phyloP scores from a whole-genome alignment of 352 stramenopile genomes.

The Pythium phragmiticola region DNA sequence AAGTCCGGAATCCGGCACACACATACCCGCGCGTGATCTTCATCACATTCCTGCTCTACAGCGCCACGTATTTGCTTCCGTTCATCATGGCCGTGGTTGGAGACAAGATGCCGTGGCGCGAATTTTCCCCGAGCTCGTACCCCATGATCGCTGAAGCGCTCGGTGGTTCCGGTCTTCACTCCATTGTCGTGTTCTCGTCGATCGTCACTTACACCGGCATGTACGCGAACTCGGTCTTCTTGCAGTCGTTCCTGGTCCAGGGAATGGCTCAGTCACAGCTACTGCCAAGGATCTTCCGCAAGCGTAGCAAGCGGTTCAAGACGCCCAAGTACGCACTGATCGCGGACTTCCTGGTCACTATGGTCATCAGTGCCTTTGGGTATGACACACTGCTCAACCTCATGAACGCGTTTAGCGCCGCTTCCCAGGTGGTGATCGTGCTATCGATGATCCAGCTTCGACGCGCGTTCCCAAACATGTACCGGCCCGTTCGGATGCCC shows the following conservation, averaged over 20 bases:
- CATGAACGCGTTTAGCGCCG: slow-evolving; percentile 77
- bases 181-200: no score
- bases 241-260: slow-evolving; percentile 74
- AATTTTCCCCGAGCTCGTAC: no score
- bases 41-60: slow-evolving; percentile 52
- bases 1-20: slow-evolving; percentile 63
- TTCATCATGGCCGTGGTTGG: slow-evolving; percentile 4
- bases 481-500: slow-evolving; percentile 29
- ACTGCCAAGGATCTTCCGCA: slow-evolving; percentile 62
- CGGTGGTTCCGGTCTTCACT: no score
- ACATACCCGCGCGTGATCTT: slow-evolving; percentile 58
- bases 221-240: slow-evolving; percentile 25
- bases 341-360: slow-evolving; percentile 6
- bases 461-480: slow-evolving; percentile 36
- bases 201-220: no score
- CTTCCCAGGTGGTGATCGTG: slow-evolving; percentile 73
- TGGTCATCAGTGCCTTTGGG: slow-evolving; percentile 24
- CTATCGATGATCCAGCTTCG: slow-evolving; percentile 77
- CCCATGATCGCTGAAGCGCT: no score
- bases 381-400: slow-evolving; percentile 55
- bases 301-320: no score
- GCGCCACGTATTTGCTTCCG: slow-evolving; percentile 32
- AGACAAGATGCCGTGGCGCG: background rate
- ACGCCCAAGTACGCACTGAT: slow-evolving; percentile 1
- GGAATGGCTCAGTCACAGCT: slow-evolving; percentile 60